These are phyloP conservation scores for Solanum megistacrolobum DNA, from an alignment of 257 asterid genomes.

Conservation along the genomic window DNA sequence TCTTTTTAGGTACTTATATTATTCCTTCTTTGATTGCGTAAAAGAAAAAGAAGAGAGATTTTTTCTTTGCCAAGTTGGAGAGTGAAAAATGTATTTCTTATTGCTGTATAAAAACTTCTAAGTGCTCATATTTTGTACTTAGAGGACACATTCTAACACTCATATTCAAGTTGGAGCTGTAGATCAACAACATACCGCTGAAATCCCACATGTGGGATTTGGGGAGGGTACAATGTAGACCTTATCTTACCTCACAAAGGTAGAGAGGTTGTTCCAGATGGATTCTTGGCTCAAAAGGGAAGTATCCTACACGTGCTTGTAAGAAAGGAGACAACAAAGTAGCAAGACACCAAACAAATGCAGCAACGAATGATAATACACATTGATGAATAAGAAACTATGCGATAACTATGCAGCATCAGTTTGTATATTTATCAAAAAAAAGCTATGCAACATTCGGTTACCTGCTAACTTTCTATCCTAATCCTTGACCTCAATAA, in stretches of 20 bases:
- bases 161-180: not conserved
- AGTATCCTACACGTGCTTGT: not conserved
- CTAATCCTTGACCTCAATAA: not conserved
- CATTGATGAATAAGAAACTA: not conserved
- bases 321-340: not conserved
- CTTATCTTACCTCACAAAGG: not conserved
- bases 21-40: not conserved
- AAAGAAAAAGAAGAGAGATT: not conserved
- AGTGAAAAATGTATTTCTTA: not conserved
- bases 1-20: conserved; percentile 65
- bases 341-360: not conserved
- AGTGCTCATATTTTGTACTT: not conserved
- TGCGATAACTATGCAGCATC: not conserved
- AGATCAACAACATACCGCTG: not conserved
- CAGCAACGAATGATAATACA: not conserved
- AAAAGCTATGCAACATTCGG: not conserved
- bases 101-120: not conserved
- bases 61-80: not conserved
- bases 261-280: not conserved
- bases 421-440: too few relatives aligned
- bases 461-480: not conserved
- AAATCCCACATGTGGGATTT: not conserved
- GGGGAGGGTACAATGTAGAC: not conserved
- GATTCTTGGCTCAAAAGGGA: not conserved
- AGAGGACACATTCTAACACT: not conserved